Evolutionary conservation across 495 filamentous ascomycete genomes (phyloP).

Genomic region (Melanomma pulvis-pyrius): DNA sequence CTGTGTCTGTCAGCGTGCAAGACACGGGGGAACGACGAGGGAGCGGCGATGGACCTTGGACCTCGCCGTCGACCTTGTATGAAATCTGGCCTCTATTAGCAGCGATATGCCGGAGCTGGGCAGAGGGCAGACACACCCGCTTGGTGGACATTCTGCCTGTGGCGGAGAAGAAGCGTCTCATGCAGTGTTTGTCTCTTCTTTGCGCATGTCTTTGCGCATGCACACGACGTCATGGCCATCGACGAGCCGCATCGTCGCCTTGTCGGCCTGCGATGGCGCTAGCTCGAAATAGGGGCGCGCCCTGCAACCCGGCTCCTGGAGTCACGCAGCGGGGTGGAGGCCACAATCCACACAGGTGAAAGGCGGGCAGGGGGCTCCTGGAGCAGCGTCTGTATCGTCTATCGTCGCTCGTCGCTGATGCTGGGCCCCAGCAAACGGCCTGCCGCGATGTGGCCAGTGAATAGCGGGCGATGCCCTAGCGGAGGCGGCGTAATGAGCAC

Average conservation of each 20-base stretch:
- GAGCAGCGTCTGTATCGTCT: constrained; percentile 7
- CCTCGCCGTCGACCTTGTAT: constrained; percentile 45
- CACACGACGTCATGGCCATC: not conserved
- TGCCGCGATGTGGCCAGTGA: not conserved
- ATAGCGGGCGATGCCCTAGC: constrained; percentile 7
- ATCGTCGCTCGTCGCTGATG: not conserved
- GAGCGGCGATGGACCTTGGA: constrained; percentile 38
- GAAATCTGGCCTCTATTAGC: constrained; percentile 38
- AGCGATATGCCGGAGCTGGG: not conserved
- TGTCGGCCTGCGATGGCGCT: not conserved
- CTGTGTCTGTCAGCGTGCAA: constrained; percentile 13
- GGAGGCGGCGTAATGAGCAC: not conserved
- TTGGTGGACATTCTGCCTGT: constrained; percentile 34
- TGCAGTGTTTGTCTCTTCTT: not conserved
- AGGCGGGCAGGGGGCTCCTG: not conserved
- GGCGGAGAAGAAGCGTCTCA: constrained; percentile 16
- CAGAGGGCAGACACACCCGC: constrained; percentile 14
- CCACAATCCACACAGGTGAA: not conserved
- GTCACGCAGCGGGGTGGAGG: not conserved
- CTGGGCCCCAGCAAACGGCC: not conserved
- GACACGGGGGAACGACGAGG: not conserved
- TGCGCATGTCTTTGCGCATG: not conserved
- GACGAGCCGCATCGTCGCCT: not conserved
- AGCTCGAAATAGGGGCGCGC: not conserved
- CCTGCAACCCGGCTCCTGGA: not conserved